Base-by-base conservation (phyloP, 805 yeast species). In the Monosporozyma siamensis region DNA sequence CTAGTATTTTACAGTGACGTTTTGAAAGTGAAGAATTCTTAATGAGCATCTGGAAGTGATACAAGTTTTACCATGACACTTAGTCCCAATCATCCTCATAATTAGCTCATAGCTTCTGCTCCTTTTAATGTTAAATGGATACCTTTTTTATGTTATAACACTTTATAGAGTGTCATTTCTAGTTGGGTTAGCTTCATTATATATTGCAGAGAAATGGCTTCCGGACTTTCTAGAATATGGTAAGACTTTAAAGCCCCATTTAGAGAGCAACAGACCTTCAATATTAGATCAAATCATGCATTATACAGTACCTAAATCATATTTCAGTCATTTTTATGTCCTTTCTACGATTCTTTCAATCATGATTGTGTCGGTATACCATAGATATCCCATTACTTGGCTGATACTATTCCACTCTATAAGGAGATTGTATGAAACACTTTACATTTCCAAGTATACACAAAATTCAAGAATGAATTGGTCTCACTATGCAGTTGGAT, bases 401-500 rank as follows among this genome's bases (percentile, higher is more conserved):
- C 44, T 65, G 3, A 39, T 65, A 14, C 36, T 66, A n/a, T 44
- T 73, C 2, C 92, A 83, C 52, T 73, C 80, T 1, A 14, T 63
- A 2, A 63, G 88, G 52, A 63, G 92, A 46, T 46, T 68, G 2
- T 64, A 65, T 38, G 92, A 83, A 55, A 74, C 82, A 34, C 44
- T 65, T 2, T 65, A 50, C 40, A 66, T 82, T 17, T 66, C 73
- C 30, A 72, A 67, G 29, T 77, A 71, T 55, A 65, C 72, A 3
- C 35, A 56, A 2, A 52, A 53, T 1, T 69, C 87, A 2, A 69
- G 69, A 45, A 82, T 83, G 67, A 80, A 82, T 53, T 51, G 81
- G 29, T 65, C 76, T 1, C 92, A 83, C 59, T 83, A 82, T 51
- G 39, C 77, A 1, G 80, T 74, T 4, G 94, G 92, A 0, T 26